Conservation (phyloP, 2,329 filamentous ascomycete genomes). For the Fusarium domesticum region DNA sequence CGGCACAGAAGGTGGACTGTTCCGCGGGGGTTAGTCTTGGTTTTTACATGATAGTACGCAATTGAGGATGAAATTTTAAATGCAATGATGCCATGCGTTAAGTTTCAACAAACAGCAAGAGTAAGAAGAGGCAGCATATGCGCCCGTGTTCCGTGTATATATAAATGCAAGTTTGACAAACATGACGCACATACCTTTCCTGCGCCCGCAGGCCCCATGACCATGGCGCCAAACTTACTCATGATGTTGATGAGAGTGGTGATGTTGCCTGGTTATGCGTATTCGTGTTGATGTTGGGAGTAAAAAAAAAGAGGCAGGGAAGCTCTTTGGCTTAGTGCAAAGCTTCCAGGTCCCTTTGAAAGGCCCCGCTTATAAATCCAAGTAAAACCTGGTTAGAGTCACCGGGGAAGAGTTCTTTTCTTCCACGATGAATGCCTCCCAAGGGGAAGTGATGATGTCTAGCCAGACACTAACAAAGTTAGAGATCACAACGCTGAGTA, state of each 20-base stretch:
- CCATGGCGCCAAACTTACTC: slow-evolving; percentile 92
- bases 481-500: background rate
- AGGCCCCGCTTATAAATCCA: background rate
- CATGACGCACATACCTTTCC: slow-evolving; percentile 64
- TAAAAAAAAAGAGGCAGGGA: slow-evolving; percentile 8
- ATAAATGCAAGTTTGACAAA: background rate
- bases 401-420: background rate
- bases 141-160: too few relatives aligned
- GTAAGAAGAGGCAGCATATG: too few relatives aligned
- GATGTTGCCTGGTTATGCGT: slow-evolving; percentile 1
- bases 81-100: too few relatives aligned
- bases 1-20: slow-evolving; percentile 88
- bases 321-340: slow-evolving; percentile 9
- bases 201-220: slow-evolving; percentile 94
- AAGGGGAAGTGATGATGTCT: too few relatives aligned
- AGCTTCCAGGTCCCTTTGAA: background rate
- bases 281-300: slow-evolving; percentile 10
- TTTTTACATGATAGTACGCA: slow-evolving; percentile 16
- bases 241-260: slow-evolving; percentile 46
- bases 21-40: slow-evolving; percentile 8
- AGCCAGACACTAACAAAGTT: too few relatives aligned
- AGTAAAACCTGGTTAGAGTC: background rate
- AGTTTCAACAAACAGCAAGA: too few relatives aligned
- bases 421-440: background rate
- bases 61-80: slow-evolving; percentile 13